Evolutionary conservation across 768 basidiomycete genomes (phyloP), one percentile per base, ranked within the genome.

Genomic region (Tremella yokohamensis): DNA sequence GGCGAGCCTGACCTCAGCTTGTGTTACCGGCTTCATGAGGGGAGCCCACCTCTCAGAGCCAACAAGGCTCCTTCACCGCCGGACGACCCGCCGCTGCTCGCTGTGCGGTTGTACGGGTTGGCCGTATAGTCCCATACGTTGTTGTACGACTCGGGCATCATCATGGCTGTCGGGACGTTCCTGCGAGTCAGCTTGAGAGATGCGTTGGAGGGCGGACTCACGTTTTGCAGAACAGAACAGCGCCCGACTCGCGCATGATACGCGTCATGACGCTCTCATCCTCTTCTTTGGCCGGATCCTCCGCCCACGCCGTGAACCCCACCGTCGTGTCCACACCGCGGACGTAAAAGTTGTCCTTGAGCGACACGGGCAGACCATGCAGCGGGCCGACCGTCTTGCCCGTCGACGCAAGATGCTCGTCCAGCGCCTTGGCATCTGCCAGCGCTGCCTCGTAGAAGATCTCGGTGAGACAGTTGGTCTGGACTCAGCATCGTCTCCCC

Each of bases 311-410:
- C 0, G 84, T 82, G 62, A 84, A 85, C 1, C 85, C 86, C 40
- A 85, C 79, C 25, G 80, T 83, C 25, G 82, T 78, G 55, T 86
- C 85, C 67, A 79, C 83, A 1, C 84, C 84, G 53, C 78, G 70
- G 47, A 87, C 78, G 26, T 80, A 78, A 49, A 84, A 76, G 15
- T 48, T 25, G 25, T 18, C 61, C 47, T 62, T 62, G 26, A 62
- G 22, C 13, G 58, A 60, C 18, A 64, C 49, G 12, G 58, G 58
- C n/a, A 60, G 49, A 15, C 62, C 62, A 49, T 64, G 62, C 15
- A 64, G 37, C 25, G 62, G 62, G 7, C 62, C 62, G 20, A 64
- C 58, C 15, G 54, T 6, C 22, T 45, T 45, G 29, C 22, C 62
- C 2, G 58, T 57, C 39, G 18, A 15, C 25, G n/a, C 40, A 29